Percentiles rank a stretch among this genome's conserved stretches.
Evolutionary conservation across 257 asterid species (phyloP).

Genomic region (Solanum etuberosum): DNA sequence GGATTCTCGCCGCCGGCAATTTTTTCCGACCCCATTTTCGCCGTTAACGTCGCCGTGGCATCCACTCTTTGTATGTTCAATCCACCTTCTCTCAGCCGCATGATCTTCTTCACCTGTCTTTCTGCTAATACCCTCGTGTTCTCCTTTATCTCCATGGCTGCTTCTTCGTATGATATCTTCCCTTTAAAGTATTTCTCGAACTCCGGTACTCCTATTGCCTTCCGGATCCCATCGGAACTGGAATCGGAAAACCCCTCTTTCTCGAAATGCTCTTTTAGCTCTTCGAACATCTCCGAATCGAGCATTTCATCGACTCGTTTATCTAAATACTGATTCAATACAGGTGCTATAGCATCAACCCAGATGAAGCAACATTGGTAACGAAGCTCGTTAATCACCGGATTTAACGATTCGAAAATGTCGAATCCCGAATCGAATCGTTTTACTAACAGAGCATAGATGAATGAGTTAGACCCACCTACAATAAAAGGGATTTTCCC

Average conservation of each 20-base stretch:
- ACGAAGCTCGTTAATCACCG: slow-evolving; percentile 19
- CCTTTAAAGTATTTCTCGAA: slow-evolving; percentile 30
- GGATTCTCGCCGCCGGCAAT: slow-evolving; percentile 15
- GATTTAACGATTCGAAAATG: slow-evolving; percentile 27
- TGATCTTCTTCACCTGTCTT: slow-evolving; percentile 62
- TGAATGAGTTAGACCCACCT: slow-evolving; percentile 83
- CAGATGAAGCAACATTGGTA: slow-evolving; percentile 67
- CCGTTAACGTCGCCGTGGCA: slow-evolving; percentile 56
- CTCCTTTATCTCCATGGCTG: slow-evolving; percentile 57
- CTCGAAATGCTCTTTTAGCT: slow-evolving; percentile 30
- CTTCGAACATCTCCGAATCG: slow-evolving; percentile 62
- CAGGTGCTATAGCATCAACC: slow-evolving; percentile 51
- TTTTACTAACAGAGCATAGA: slow-evolving; percentile 46
- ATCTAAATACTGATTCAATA: slow-evolving; percentile 37
- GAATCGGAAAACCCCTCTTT: slow-evolving; percentile 6
- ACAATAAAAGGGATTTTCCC: slow-evolving; percentile 42
- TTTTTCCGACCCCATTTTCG: slow-evolving; percentile 15
- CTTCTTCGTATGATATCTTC: slow-evolving; percentile 31
- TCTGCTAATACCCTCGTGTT: slow-evolving; percentile 67
- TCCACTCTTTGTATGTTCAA: slow-evolving; percentile 74
- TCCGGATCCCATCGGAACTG: slow-evolving; percentile 42
- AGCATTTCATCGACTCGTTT: slow-evolving; percentile 83
- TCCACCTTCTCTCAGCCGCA: slow-evolving; percentile 58
- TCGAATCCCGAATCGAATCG: slow-evolving; percentile 28
- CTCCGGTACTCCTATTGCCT: slow-evolving; percentile 88